These are phyloP conservation scores for Yamadazyma oceani DNA, from an alignment of 1,139 yeast genomes.

Conservation along the genomic window DNA sequence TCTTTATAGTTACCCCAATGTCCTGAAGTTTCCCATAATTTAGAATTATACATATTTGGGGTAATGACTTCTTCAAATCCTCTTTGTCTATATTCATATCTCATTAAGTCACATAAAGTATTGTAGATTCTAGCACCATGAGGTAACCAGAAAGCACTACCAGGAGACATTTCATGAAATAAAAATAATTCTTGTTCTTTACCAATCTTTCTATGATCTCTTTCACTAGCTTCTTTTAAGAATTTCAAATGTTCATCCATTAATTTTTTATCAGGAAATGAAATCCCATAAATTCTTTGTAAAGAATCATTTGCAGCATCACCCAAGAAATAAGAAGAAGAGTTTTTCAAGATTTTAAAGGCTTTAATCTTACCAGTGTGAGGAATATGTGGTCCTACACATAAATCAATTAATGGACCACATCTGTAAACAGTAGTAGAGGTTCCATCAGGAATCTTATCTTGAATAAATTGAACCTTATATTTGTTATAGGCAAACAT, in stretches of 20 bases:
- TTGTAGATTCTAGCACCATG: conserved; percentile 97
- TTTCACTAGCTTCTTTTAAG: conserved; percentile 92
- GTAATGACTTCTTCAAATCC: conserved; percentile 98
- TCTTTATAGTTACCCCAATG: conserved; percentile 98
- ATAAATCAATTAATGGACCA: conserved; percentile 95
- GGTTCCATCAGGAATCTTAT: conserved; percentile 94
- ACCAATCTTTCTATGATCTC: conserved; percentile 98
- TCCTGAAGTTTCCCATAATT: conserved; percentile 96
- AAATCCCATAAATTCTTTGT: conserved; percentile 97
- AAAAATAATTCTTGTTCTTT: conserved; percentile 93
- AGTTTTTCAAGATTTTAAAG: conserved; percentile 90
- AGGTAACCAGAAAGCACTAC: conserved; percentile 96
- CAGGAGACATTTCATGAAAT: conserved; percentile 97
- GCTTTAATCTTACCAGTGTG: conserved; percentile 97
- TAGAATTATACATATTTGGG: conserved; percentile 94
- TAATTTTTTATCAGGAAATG: conserved; percentile 97
- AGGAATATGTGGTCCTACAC: conserved; percentile 98
- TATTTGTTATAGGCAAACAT: conserved; percentile 97
- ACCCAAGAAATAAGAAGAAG: conserved; percentile 95
- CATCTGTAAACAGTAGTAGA: conserved; percentile 97
- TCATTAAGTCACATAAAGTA: conserved; percentile 72
- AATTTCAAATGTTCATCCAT: conserved; percentile 96
- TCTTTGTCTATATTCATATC: conserved; percentile 81
- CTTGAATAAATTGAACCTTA: conserved; percentile 82
- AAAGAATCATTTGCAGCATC: conserved; percentile 90